phyloP scores from a whole-genome alignment of 2,329 filamentous ascomycete genomes.

The Ciborinia camelliae region DNA sequence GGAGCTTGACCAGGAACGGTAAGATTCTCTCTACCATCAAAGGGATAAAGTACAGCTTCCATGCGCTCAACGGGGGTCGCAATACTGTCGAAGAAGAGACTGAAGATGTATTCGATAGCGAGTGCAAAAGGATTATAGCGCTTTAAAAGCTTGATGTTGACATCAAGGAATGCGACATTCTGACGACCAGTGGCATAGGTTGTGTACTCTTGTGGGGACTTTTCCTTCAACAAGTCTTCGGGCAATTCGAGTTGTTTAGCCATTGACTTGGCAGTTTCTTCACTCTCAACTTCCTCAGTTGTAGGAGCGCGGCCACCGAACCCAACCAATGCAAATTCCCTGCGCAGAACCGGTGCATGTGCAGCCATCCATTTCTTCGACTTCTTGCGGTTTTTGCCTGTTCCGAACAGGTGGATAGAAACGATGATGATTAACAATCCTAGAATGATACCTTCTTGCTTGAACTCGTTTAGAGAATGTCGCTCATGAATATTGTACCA shows the following conservation, averaged over 20 bases:
- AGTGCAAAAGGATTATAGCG: slow-evolving; percentile 34
- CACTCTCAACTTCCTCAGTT: slow-evolving; percentile 45
- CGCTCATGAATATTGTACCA: slow-evolving; percentile 98
- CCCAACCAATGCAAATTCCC: slow-evolving; percentile 85
- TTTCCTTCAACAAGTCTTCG: slow-evolving; percentile 73
- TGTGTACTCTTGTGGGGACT: slow-evolving; percentile 79
- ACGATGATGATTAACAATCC: slow-evolving; percentile 71
- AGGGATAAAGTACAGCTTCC: slow-evolving; percentile 78
- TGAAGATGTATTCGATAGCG: slow-evolving; percentile 63
- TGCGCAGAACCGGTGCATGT: slow-evolving; percentile 66
- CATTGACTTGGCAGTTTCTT: slow-evolving; percentile 41
- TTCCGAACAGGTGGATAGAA: slow-evolving; percentile 76
- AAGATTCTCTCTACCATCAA: slow-evolving; percentile 84
- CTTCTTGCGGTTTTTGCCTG: slow-evolving; percentile 73
- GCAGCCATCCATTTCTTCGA: slow-evolving; percentile 77
- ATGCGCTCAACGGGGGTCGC: slow-evolving; percentile 65
- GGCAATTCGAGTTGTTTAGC: slow-evolving; percentile 42
- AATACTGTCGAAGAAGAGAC: slow-evolving; percentile 79
- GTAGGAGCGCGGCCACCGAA: slow-evolving; percentile 57
- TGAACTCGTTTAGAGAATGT: slow-evolving; percentile 78
- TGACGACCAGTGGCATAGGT: slow-evolving; percentile 88
- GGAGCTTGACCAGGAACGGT: slow-evolving; percentile 64
- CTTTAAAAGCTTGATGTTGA: slow-evolving; percentile 46
- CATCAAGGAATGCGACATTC: slow-evolving; percentile 87
- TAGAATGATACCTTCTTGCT: slow-evolving; percentile 79